Evolutionary conservation across 768 basidiomycete genomes (phyloP).

Genomic region (Paxillus ammoniavirescens): DNA sequence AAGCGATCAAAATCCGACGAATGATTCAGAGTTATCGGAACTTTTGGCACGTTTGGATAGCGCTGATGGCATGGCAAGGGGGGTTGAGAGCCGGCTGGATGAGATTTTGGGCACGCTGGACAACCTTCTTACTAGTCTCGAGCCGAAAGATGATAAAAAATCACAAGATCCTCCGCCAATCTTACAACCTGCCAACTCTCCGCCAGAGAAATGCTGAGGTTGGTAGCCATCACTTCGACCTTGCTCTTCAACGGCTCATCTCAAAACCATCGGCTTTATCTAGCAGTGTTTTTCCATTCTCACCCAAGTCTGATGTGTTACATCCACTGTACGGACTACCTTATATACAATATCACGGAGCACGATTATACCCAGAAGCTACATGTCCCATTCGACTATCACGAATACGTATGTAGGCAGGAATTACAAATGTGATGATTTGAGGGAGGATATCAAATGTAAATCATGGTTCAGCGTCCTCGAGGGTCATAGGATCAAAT

Average conservation of each 20-base stretch:
- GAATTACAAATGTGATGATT: constrained; percentile 8
- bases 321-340: background rate
- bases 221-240: constrained; percentile 3
- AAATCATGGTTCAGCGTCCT: constrained; percentile 28
- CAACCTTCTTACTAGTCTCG: constrained; percentile 46
- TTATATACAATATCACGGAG: constrained; percentile 4
- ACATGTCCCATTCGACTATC: constrained; percentile 6
- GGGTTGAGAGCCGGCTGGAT: constrained; percentile 64
- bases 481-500: constrained; percentile 34
- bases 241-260: background rate
- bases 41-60: constrained; percentile 53
- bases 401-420: constrained; percentile 11
- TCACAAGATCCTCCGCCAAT: background rate
- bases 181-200: background rate
- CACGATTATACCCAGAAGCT: constrained; percentile 13
- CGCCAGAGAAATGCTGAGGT: constrained; percentile 13
- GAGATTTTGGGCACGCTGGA: constrained; percentile 59
- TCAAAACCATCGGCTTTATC: too few relatives aligned
- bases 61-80: constrained; percentile 58
- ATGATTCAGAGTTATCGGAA: constrained; percentile 48
- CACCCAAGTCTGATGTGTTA: background rate
- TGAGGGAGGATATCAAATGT: constrained; percentile 27
- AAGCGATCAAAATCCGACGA: constrained; percentile 20
- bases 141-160: constrained; percentile 14
- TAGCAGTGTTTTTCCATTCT: background rate